Conservation (phyloP, 192 early-diverging fungal species). For the Podila horticola region DNA sequence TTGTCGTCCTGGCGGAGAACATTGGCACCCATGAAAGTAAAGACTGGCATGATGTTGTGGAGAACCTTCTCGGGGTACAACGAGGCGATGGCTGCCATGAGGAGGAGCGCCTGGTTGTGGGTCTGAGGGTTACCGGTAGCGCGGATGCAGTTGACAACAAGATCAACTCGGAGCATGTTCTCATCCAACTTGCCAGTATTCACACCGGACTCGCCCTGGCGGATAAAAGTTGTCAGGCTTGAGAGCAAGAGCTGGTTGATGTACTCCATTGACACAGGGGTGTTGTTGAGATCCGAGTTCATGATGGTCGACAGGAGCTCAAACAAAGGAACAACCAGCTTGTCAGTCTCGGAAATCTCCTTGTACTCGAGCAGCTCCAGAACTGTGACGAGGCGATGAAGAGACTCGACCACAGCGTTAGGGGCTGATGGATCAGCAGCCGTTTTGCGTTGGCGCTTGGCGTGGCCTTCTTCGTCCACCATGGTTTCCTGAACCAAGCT, state of each 20-base stretch:
- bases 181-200: slow-evolving; percentile 63
- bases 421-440: slow-evolving; percentile 18
- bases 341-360: slow-evolving; percentile 55
- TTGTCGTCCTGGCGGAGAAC: slow-evolving; percentile 95
- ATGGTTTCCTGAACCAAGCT: slow-evolving; percentile 29
- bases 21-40: slow-evolving; percentile 98
- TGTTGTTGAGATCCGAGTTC: slow-evolving; percentile 55
- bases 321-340: slow-evolving; percentile 76
- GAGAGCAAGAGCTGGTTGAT: slow-evolving; percentile 87
- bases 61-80: slow-evolving; percentile 87
- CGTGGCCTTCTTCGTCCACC: slow-evolving; percentile 16
- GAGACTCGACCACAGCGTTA: slow-evolving; percentile 44
- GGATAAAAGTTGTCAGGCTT: slow-evolving; percentile 67
- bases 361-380: slow-evolving; percentile 84
- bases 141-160: slow-evolving; percentile 89
- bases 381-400: slow-evolving; percentile 69
- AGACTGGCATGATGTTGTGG: slow-evolving; percentile 94
- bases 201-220: slow-evolving; percentile 39
- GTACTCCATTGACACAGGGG: slow-evolving; percentile 81
- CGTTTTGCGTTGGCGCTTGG: slow-evolving; percentile 49
- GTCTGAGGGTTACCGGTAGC: slow-evolving; percentile 94
- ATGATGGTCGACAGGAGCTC: slow-evolving; percentile 74
- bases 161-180: slow-evolving; percentile 80
- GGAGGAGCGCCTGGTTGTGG: slow-evolving; percentile 86
- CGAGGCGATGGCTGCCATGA: slow-evolving; percentile 88